Percentiles rank a stretch among this genome's conserved stretches.
Evolutionary conservation across 306 rosid species (phyloP).

Genomic region (Acacia acuminata): DNA sequence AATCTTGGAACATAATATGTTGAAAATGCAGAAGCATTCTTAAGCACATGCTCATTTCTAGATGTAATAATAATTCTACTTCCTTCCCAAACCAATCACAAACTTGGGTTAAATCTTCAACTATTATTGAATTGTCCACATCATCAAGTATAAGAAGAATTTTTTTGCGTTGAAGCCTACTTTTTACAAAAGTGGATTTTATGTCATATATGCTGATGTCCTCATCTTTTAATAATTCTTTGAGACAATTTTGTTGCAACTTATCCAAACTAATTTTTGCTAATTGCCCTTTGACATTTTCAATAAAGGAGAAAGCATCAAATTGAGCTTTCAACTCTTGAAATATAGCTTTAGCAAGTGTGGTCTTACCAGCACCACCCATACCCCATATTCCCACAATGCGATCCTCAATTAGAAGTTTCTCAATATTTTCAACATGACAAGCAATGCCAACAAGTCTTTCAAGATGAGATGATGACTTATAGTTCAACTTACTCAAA

Average conservation of each 20-base stretch:
- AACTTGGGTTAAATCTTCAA: not conserved
- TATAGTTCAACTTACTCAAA: too few species aligned
- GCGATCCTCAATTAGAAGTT: too few species aligned
- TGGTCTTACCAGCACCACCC: too few species aligned
- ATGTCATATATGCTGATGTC: not conserved
- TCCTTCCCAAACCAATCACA: conserved; percentile 5
- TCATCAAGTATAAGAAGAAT: not conserved
- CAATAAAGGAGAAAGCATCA: conserved; percentile 2
- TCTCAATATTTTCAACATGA: too few species aligned
- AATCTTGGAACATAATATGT: not conserved
- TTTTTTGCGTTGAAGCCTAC: not conserved
- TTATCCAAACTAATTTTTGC: not conserved
- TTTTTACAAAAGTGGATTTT: not conserved
- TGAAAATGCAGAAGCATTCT: not conserved
- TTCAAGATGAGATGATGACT: too few species aligned
- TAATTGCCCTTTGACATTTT: not conserved
- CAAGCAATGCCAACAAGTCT: too few species aligned
- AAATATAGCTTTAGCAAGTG: not conserved
- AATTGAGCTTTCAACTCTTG: not conserved
- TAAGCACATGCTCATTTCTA: not conserved
- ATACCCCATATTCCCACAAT: too few species aligned
- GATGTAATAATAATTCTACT: conserved; percentile 29
- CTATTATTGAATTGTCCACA: not conserved
- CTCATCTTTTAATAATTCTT: not conserved
- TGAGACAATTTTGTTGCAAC: not conserved